Conservation (phyloP, 1,284 basidiomycete genomes). For the Moesziomyces sp. region DNA sequence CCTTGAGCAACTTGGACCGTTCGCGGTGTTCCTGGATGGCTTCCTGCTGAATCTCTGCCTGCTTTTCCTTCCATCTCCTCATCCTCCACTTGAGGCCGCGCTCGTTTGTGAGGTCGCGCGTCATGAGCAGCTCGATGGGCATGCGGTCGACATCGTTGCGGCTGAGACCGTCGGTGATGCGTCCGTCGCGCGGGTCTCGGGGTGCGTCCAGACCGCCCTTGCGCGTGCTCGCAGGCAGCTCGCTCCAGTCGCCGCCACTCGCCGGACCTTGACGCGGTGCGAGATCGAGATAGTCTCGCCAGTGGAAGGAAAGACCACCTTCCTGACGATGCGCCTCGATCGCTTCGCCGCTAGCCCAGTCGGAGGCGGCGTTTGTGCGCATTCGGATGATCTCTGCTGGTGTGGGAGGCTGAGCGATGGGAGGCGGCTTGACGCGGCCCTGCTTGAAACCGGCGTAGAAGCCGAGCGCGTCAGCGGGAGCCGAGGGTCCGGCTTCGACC, state of each 20-base stretch:
- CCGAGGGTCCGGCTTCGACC: conserved; percentile 16
- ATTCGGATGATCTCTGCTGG: conserved; percentile 51
- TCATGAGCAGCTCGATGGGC: conserved; percentile 66
- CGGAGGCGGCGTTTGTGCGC: conserved; percentile 34
- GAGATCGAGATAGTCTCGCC: conserved; percentile 62
- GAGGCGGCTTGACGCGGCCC: conserved; percentile 47
- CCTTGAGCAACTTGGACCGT: conserved; percentile 46
- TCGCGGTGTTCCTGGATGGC: conserved; percentile 18
- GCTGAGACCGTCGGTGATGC: conserved; percentile 33
- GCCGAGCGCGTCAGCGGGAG: conserved; percentile 42
- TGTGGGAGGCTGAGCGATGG: conserved; percentile 61
- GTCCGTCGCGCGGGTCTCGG: conserved; percentile 32
- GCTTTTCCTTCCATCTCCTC: conserved; percentile 53
- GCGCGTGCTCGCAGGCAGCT: conserved; percentile 15
- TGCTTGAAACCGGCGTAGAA: conserved; percentile 52
- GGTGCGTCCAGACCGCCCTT: conserved; percentile 27
- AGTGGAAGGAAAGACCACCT: conserved; percentile 61
- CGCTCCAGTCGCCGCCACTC: conserved; percentile 57
- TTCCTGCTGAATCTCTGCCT: conserved; percentile 28
- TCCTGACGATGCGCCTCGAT: conserved; percentile 47
- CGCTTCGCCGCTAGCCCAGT: conserved; percentile 46
- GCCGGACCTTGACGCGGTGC: conserved; percentile 61
- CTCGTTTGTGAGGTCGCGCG: conserved; percentile 59
- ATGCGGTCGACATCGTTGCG: conserved; percentile 59
- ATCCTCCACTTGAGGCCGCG: conserved; percentile 62